phyloP scores from a whole-genome alignment of 2,329 filamentous ascomycete species.

The Ceratocystis destructans region DNA sequence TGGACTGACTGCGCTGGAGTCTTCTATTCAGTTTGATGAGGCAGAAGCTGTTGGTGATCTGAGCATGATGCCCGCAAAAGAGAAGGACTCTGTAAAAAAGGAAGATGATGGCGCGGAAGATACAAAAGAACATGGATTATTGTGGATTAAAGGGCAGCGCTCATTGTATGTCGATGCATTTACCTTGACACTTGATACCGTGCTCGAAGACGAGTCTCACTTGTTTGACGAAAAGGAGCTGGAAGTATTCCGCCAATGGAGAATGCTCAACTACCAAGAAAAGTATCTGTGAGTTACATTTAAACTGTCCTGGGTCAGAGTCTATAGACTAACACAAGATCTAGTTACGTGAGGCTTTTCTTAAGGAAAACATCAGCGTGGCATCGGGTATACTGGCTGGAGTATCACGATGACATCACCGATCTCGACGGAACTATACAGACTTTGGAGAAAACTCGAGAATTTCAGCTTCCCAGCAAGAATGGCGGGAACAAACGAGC shows the following conservation, averaged over 20 bases:
- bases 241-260: slow-evolving; percentile 66
- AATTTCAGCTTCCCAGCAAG: neutral
- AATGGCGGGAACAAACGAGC: neutral
- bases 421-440: slow-evolving; percentile 54
- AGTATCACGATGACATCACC: slow-evolving; percentile 71
- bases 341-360: slow-evolving; percentile 80
- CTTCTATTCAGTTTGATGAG: neutral
- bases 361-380: slow-evolving; percentile 81
- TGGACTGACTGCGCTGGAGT: neutral
- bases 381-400: slow-evolving; percentile 67
- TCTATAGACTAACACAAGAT: neutral
- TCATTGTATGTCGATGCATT: slow-evolving; percentile 98
- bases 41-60: neutral
- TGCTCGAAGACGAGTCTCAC: slow-evolving; percentile 76
- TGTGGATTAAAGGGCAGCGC: slow-evolving; percentile 62
- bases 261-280: slow-evolving; percentile 59
- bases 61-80: no score
- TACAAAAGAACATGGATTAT: neutral
- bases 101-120: slow-evolving; percentile 44
- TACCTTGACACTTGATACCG: slow-evolving; percentile 79
- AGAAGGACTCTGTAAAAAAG: slow-evolving; percentile 50
- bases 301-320: neutral
- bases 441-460: slow-evolving; percentile 44
- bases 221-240: slow-evolving; percentile 72
- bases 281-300: slow-evolving; percentile 62